Evolutionary conservation across 169 alveolate genomes (phyloP), one percentile per base, ranked within the genome.

Genomic region (Eimeria tenella): DNA sequence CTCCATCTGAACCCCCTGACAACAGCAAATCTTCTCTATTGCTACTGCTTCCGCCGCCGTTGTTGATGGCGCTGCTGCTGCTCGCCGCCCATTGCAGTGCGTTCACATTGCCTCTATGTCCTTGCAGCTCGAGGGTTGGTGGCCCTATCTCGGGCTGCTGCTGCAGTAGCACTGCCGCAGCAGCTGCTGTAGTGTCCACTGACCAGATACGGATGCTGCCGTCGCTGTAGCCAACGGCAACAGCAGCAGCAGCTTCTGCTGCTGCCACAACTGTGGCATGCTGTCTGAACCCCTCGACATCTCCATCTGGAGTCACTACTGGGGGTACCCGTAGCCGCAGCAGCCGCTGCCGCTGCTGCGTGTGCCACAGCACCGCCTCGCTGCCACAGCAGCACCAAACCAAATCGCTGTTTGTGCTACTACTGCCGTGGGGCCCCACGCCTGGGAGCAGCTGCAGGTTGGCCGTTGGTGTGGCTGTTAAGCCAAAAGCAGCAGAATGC

Each of bases 1-100:
- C 96, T 50, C 97, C 96, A 79, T 98, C 99, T 73, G 96, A 95
- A 25, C 98, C 96, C 19, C 99, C 98, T 23, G 98, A 95, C 63
- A 97, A 94, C 49, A 97, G 84, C 77, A 96, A 92, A 86, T 94
- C 93, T 0, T 65, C 81, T 19, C 87, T 52, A 42, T 42, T 77
- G 87, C 87, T 77, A n/a, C 49, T 77, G 95, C 82, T 77, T 65
- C 87, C 49, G 87, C 87, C 15, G 79, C 9, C 42, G 2, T 11
- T 68, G 79, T n/a, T 11, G 79, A 15, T 68, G 15, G 6, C n/a
- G 79, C 49, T 68, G 79, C 79, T 68, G 79, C 79, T n/a, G 79
- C 79, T 15, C 15, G n/a, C 79, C 31, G 79, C 77, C 91, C 91
- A 83, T 15, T 53, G 31, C 17, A 83, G 77, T 13, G 95, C 96